These are phyloP conservation scores for Waitea zeae DNA, from an alignment of 1,284 basidiomycete species.

Conservation along the genomic window DNA sequence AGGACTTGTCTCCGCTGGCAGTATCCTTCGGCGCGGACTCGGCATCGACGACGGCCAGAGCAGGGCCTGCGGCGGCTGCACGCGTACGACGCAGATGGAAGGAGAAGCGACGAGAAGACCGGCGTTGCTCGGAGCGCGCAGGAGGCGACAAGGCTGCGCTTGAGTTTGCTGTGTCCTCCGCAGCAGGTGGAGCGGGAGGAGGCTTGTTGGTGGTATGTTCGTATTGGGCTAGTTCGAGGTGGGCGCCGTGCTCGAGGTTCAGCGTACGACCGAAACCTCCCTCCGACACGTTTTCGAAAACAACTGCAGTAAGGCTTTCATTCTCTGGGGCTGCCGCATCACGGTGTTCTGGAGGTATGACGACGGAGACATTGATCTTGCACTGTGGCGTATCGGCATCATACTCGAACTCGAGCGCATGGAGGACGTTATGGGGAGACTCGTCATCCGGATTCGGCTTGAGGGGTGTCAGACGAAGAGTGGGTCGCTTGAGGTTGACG, in stretches of 20 bases:
- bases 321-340: constrained; percentile 35
- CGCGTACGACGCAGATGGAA: constrained; percentile 37
- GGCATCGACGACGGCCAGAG: constrained; percentile 58
- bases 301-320: constrained; percentile 25
- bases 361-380: constrained; percentile 55
- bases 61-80: constrained; percentile 35
- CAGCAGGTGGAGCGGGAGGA: constrained; percentile 4
- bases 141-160: constrained; percentile 7
- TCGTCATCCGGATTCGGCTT: constrained; percentile 25
- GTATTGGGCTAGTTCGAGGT: constrained; percentile 53
- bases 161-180: constrained; percentile 7
- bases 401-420: constrained; percentile 76
- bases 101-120: constrained; percentile 52
- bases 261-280: constrained; percentile 70
- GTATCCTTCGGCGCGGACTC: constrained; percentile 16
- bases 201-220: constrained; percentile 18
- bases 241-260: constrained; percentile 55
- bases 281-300: constrained; percentile 59
- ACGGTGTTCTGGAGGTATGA: no score
- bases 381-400: constrained; percentile 78
- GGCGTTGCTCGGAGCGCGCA: constrained; percentile 13
- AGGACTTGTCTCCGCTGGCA: constrained; percentile 18
- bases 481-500: constrained; percentile 81
- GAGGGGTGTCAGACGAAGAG: constrained; percentile 54
- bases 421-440: constrained; percentile 32